These are phyloP conservation scores for Metarhizium sp. DNA, from an alignment of 2,329 filamentous ascomycete genomes.

Conservation along the genomic window DNA sequence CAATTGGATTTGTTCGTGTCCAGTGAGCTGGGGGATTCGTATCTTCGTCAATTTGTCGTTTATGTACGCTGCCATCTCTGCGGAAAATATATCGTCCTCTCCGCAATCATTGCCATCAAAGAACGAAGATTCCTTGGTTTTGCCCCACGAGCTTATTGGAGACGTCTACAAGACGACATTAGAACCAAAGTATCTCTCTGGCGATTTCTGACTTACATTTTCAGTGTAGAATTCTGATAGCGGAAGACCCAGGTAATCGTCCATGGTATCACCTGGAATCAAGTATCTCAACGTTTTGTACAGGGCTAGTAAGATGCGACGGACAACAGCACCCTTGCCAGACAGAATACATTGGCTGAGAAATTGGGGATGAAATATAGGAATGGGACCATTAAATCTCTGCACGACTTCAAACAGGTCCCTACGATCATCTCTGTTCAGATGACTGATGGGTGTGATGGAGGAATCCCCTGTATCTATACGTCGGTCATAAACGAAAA, in stretches of 20 bases:
- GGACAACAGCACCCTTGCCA: conserved; percentile 65
- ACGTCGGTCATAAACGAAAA: conserved; percentile 76
- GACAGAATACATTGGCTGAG: conserved; percentile 77
- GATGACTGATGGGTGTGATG: conserved; percentile 40
- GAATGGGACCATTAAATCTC: conserved; percentile 75
- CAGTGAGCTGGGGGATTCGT: conserved; percentile 70
- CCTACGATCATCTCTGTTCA: conserved; percentile 41
- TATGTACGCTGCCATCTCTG: conserved; percentile 59
- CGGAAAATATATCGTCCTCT: conserved; percentile 57
- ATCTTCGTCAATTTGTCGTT: conserved; percentile 69
- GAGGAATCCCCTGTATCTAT: conserved; percentile 55
- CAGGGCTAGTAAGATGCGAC: conserved; percentile 62
- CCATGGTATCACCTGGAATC: conserved; percentile 69
- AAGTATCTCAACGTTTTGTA: conserved; percentile 74
- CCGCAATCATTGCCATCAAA: conserved; percentile 33
- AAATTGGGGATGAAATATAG: conserved; percentile 87
- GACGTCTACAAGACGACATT: not conserved
- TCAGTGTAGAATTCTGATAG: conserved; percentile 2
- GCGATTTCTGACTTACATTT: conserved; percentile 3
- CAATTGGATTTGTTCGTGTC: conserved; percentile 77
- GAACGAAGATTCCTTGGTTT: conserved; percentile 24
- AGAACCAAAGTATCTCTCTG: not conserved
- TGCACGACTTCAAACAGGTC: conserved; percentile 78
- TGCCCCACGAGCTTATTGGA: conserved; percentile 11
- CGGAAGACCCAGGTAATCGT: conserved; percentile 63